Percentiles rank a stretch among this genome's conserved stretches.
phyloP scores from a whole-genome alignment of 441 rosid species.

The Euphorbia schlechtendalii region DNA sequence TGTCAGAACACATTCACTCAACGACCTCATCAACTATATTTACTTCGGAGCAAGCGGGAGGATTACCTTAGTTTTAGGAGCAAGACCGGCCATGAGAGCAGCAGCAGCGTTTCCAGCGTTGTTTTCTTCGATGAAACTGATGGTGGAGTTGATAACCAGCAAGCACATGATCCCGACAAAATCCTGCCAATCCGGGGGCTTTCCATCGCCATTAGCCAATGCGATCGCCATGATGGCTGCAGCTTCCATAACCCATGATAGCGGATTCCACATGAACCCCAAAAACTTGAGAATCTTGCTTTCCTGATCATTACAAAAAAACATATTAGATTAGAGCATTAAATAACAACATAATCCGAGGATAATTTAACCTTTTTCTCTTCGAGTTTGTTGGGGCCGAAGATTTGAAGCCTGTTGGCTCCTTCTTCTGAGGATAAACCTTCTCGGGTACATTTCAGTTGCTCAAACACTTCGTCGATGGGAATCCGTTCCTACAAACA shows the following conservation, averaged over 20 bases:
- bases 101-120: slow-evolving; percentile 97
- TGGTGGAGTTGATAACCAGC: slow-evolving; percentile 83
- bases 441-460: slow-evolving; percentile 56
- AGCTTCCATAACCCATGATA: slow-evolving; percentile 93
- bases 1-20: too few relatives aligned
- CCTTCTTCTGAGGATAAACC: slow-evolving; percentile 71
- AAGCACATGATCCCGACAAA: slow-evolving; percentile 64
- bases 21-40: too few relatives aligned
- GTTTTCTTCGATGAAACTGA: slow-evolving; percentile 83
- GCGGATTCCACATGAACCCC: slow-evolving; percentile 97
- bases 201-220: slow-evolving; percentile 86
- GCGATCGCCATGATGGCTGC: slow-evolving; percentile 97
- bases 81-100: too few relatives aligned
- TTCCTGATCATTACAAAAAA: slow-evolving; percentile 37
- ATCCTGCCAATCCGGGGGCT: slow-evolving; percentile 90
- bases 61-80: slow-evolving; percentile 97
- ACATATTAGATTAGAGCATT: too few relatives aligned
- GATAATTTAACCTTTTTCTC: slow-evolving; percentile 43
- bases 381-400: slow-evolving; percentile 85
- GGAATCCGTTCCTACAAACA: slow-evolving; percentile 58
- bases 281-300: slow-evolving; percentile 65
- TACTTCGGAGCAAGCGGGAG: slow-evolving; percentile 88
- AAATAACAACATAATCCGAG: not conserved
- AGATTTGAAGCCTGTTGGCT: slow-evolving; percentile 59
- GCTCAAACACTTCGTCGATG: slow-evolving; percentile 73